Percentiles rank a stretch among this genome's conserved stretches.
These are phyloP conservation scores for Microdochium trichocladiopsis DNA, from an alignment of 2,329 filamentous ascomycete genomes.

Conservation along the genomic window DNA sequence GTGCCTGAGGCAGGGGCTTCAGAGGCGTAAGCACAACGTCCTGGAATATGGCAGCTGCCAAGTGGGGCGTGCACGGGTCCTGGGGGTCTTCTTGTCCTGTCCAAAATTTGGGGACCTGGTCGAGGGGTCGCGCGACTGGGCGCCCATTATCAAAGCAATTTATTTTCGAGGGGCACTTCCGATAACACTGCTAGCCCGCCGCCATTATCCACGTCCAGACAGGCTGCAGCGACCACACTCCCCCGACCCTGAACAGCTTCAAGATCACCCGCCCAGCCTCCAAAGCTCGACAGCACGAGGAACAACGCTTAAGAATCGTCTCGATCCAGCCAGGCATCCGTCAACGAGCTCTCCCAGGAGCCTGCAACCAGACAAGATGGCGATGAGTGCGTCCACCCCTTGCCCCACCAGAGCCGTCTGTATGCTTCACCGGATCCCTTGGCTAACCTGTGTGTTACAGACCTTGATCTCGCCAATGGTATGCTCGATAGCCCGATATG, in stretches of 20 bases:
- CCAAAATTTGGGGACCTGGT: neutral
- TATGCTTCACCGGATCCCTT: slow-evolving; percentile 5
- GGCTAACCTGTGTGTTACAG: slow-evolving; percentile 35
- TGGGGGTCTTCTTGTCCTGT: too few species aligned
- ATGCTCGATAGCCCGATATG: slow-evolving; percentile 24
- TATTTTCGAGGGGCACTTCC: neutral
- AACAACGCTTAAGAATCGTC: neutral
- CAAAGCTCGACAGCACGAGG: neutral
- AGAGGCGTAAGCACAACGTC: neutral
- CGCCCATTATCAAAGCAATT: neutral
- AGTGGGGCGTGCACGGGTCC: neutral
- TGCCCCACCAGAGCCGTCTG: slow-evolving; percentile 9
- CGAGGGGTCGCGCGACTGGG: neutral
- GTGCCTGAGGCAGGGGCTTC: neutral
- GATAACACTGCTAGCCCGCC: neutral
- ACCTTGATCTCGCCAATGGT: slow-evolving; percentile 82
- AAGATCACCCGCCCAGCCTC: neutral
- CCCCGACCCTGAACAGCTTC: neutral
- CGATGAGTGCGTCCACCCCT: slow-evolving; percentile 44
- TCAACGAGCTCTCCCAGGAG: slow-evolving; percentile 19
- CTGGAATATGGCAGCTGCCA: neutral
- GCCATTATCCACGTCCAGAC: neutral
- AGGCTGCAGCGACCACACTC: neutral
- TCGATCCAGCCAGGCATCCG: neutral
- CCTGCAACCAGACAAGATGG: slow-evolving; percentile 37